Conservation (phyloP, 2,329 filamentous ascomycete genomes). For the Colletotrichum lentis region DNA sequence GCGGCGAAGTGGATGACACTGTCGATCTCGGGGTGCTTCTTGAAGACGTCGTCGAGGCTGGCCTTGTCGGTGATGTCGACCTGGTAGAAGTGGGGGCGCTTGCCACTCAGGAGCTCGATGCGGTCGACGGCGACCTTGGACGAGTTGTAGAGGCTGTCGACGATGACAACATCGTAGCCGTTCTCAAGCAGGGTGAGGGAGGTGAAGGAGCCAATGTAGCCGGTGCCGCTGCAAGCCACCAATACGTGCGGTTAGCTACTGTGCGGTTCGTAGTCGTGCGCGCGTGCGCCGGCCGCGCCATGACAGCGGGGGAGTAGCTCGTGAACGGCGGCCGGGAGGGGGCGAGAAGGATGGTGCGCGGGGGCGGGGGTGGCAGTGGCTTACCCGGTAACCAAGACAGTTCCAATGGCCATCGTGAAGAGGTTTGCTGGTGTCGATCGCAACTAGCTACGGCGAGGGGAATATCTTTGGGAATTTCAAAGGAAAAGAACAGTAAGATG, state of each 20-base stretch:
- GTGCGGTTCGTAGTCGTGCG: not conserved
- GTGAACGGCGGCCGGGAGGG: not conserved
- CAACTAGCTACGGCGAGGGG: conserved; percentile 20
- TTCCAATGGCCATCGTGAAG: conserved; percentile 77
- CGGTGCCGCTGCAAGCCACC: conserved; percentile 77
- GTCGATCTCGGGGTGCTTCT: conserved; percentile 90
- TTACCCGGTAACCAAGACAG: conserved; percentile 92
- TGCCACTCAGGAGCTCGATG: conserved; percentile 92
- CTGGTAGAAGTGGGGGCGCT: conserved; percentile 84
- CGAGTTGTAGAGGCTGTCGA: conserved; percentile 98
- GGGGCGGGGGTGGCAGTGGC: conserved; percentile 43
- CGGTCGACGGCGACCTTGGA: conserved; percentile 90
- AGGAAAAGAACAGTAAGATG: not conserved
- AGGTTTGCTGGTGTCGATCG: conserved; percentile 29
- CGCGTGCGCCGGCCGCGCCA: conserved; percentile 23
- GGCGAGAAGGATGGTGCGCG: too few relatives aligned
- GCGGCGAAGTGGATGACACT: conserved; percentile 99
- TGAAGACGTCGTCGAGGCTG: conserved; percentile 85
- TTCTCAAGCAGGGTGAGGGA: conserved; percentile 89
- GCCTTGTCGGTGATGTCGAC: conserved; percentile 87
- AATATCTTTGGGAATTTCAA: conserved; percentile 8
- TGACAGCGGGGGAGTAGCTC: conserved; percentile 3
- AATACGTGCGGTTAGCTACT: conserved; percentile 23
- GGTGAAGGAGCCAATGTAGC: conserved; percentile 99
- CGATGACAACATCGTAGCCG: conserved; percentile 94